Evolutionary conservation across 192 early-diverging fungal species (phyloP).

Genomic region (Coemansia sp.): DNA sequence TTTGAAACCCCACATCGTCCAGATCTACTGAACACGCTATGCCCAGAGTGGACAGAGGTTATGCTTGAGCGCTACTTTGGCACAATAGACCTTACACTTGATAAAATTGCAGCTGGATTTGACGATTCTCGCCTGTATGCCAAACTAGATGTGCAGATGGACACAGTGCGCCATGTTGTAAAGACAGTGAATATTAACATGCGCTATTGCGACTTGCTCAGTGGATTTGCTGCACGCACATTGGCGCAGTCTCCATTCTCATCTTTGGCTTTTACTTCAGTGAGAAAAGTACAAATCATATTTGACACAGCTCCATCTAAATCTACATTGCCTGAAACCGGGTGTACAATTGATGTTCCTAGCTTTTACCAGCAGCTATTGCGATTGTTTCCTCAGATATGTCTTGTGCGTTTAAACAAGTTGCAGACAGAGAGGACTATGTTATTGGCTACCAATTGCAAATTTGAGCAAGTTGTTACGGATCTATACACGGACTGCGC

Average conservation of each 20-base stretch:
- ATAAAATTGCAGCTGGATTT: not conserved
- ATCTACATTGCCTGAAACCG: not conserved
- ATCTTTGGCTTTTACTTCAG: not conserved
- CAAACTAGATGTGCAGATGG: not conserved
- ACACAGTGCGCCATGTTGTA: not conserved
- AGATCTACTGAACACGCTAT: not conserved
- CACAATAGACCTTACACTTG: not conserved
- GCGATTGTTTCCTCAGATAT: not conserved
- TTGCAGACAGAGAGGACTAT: not conserved
- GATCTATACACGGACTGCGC: not conserved
- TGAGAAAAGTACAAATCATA: not conserved
- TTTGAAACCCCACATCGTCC: not conserved
- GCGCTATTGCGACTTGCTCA: not conserved
- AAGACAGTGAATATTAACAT: not conserved
- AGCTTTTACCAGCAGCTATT: not conserved
- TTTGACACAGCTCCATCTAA: not conserved
- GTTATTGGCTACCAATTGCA: not conserved
- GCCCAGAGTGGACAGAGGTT: not conserved
- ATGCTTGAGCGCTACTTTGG: not conserved
- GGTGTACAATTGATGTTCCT: not conserved
- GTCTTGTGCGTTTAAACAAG: not conserved
- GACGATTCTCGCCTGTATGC: not conserved
- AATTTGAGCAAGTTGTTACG: not conserved
- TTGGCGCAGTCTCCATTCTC: not conserved
- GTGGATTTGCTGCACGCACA: not conserved